Conservation (phyloP, 2,329 filamentous ascomycete genomes). For the Fusarium buxicola region DNA sequence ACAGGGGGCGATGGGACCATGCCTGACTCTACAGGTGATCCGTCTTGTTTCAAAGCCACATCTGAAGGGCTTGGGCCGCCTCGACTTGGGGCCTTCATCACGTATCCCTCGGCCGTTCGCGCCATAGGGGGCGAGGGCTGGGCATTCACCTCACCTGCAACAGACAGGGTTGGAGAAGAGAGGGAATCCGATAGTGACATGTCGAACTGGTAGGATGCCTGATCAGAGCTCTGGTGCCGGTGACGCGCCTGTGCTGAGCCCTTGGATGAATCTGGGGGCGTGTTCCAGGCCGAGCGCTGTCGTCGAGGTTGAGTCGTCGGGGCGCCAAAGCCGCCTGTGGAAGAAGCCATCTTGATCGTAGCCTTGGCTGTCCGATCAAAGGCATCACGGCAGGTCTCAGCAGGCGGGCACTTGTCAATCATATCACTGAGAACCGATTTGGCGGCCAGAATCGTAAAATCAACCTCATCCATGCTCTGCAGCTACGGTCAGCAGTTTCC, state of each 20-base stretch:
- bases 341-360: constrained; percentile 94
- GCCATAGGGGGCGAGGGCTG: constrained; percentile 56
- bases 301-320: constrained; percentile 45
- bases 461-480: constrained; percentile 92
- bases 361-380: constrained; percentile 96
- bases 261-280: constrained; percentile 44
- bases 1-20: constrained; percentile 60
- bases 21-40: constrained; percentile 53
- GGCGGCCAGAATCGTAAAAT: constrained; percentile 92
- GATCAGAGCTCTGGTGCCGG: constrained; percentile 47
- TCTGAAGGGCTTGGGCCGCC: constrained; percentile 49
- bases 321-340: constrained; percentile 81
- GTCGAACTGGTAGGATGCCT: constrained; percentile 52
- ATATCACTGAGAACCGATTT: constrained; percentile 93
- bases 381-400: constrained; percentile 92
- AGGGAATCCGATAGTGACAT: constrained; percentile 54
- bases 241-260: constrained; percentile 41
- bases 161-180: constrained; percentile 56
- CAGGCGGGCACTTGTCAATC: constrained; percentile 93
- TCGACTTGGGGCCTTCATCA: constrained; percentile 47
- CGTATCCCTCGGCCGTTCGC: constrained; percentile 49
- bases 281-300: constrained; percentile 48
- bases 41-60: constrained; percentile 46
- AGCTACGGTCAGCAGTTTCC: constrained; percentile 17
- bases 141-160: constrained; percentile 49